phyloP scores from a whole-genome alignment of 352 stramenopile species.

The Phytophthora crassamura region DNA sequence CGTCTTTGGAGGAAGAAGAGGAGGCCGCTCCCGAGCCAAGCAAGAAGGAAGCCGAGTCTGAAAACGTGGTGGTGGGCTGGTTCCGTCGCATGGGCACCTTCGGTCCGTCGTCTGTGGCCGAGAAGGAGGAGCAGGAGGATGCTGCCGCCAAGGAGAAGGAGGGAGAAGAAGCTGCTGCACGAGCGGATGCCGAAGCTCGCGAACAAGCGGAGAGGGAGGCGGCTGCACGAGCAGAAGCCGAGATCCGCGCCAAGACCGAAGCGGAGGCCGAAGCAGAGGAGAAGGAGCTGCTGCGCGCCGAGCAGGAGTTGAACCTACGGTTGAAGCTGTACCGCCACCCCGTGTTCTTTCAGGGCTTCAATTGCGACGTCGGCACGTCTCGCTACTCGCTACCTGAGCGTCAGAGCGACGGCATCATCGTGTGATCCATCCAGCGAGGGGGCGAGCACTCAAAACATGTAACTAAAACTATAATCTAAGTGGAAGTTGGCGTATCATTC shows the following conservation, averaged over 20 bases:
- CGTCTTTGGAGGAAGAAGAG: slow-evolving; percentile 13
- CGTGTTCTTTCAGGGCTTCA: slow-evolving; percentile 45
- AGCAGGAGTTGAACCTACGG: slow-evolving; percentile 39
- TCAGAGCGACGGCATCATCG: slow-evolving; percentile 21
- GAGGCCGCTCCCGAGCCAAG: slow-evolving; percentile 1
- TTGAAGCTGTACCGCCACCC: slow-evolving; percentile 39
- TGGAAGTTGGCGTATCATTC: too few relatives aligned
- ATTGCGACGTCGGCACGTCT: slow-evolving; percentile 35
- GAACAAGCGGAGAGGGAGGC: slow-evolving; percentile 18
- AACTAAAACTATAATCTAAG: slow-evolving; percentile 18
- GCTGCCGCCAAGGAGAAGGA: slow-evolving; percentile 15
- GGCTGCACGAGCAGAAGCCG: slow-evolving; percentile 7
- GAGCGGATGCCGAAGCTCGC: slow-evolving; percentile 12
- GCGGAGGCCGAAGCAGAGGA: slow-evolving; percentile 23
- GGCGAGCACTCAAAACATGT: neutral
- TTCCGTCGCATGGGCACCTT: slow-evolving; percentile 42
- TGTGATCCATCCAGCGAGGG: slow-evolving; percentile 9
- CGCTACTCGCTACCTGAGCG: slow-evolving; percentile 27
- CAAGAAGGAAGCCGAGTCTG: slow-evolving; percentile 27
- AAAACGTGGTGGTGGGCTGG: slow-evolving; percentile 39
- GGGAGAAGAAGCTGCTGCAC: slow-evolving; percentile 25
- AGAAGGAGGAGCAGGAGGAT: slow-evolving; percentile 24
- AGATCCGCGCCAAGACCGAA: slow-evolving; percentile 10
- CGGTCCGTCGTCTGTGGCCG: slow-evolving; percentile 15
- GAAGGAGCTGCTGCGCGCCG: slow-evolving; percentile 23